Conservation (phyloP, 2,329 filamentous ascomycete genomes). For the Fusarium incarnatum region DNA sequence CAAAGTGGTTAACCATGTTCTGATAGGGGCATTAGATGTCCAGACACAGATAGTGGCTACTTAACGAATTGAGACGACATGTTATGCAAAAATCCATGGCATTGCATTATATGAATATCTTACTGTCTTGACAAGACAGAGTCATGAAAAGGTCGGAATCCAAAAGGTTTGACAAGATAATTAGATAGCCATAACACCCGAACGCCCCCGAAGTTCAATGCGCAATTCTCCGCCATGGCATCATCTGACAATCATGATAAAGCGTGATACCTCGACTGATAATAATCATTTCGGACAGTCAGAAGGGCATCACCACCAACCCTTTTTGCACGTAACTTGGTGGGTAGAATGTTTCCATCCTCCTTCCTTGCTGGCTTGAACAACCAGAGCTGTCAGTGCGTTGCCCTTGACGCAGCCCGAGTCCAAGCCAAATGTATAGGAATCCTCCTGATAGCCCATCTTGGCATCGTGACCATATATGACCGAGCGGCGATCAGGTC, state of each 20-base stretch:
- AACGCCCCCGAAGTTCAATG: slow-evolving; percentile 31
- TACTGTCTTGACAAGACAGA: not conserved
- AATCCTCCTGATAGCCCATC: slow-evolving; percentile 68
- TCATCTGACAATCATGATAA: slow-evolving; percentile 6
- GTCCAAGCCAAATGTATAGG: slow-evolving; percentile 87
- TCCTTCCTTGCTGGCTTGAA: slow-evolving; percentile 63
- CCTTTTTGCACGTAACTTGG: slow-evolving; percentile 56
- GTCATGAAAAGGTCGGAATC: not conserved
- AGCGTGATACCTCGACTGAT: not conserved
- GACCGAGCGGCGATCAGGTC: slow-evolving; percentile 68
- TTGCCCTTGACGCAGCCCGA: slow-evolving; percentile 83
- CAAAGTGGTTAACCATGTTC: slow-evolving; percentile 10
- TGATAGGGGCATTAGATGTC: not conserved
- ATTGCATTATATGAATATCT: not conserved
- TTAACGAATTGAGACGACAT: slow-evolving; percentile 33
- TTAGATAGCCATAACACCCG: slow-evolving; percentile 6
- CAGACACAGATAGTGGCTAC: slow-evolving; percentile 24
- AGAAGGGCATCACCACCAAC: slow-evolving; percentile 31
- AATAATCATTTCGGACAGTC: not conserved
- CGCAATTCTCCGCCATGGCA: not conserved
- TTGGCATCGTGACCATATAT: slow-evolving; percentile 91
- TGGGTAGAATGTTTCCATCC: slow-evolving; percentile 53
- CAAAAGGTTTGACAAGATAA: slow-evolving; percentile 9
- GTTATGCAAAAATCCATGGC: slow-evolving; percentile 5
- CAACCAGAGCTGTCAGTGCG: slow-evolving; percentile 79